These are phyloP conservation scores for Tulasnella sp. DNA, from an alignment of 768 basidiomycete genomes.

Conservation along the genomic window DNA sequence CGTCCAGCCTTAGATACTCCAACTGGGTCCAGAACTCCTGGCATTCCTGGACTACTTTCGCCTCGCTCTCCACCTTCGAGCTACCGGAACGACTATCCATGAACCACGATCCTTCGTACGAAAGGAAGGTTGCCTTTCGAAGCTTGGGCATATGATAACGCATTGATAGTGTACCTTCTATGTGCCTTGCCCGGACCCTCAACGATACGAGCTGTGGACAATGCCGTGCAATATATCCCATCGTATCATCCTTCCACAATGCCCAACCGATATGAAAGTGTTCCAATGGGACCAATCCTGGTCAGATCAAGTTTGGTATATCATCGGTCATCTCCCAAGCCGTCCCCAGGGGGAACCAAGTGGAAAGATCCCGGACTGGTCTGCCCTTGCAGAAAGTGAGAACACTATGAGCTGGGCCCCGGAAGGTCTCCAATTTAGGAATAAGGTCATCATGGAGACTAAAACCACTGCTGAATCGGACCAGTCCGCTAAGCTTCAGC, in stretches of 20 bases:
- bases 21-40: not conserved
- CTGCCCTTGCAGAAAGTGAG: not conserved
- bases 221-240: not conserved
- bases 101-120: not conserved
- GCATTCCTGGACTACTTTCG: not conserved
- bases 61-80: not conserved
- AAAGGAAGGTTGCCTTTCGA: not conserved
- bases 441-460: not conserved
- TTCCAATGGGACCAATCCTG: not conserved
- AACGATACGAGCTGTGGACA: not conserved
- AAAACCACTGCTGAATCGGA: not conserved
- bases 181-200: conserved; percentile 44
- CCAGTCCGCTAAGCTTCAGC: not conserved
- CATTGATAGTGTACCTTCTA: not conserved
- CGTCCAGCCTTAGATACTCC: not conserved
- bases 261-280: not conserved
- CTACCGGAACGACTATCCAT: too few relatives aligned
- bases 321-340: not conserved
- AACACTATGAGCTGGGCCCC: not conserved
- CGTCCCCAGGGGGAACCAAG: not conserved
- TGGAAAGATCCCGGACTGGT: not conserved
- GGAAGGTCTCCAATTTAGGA: not conserved
- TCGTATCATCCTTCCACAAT: not conserved
- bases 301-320: not conserved
- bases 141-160: not conserved